A percentile compares a stretch with the other conserved stretches of the same genome.
These are phyloP conservation scores for Arabis alpina DNA, from an alignment of 345 rosid genomes.

Conservation along the genomic window DNA sequence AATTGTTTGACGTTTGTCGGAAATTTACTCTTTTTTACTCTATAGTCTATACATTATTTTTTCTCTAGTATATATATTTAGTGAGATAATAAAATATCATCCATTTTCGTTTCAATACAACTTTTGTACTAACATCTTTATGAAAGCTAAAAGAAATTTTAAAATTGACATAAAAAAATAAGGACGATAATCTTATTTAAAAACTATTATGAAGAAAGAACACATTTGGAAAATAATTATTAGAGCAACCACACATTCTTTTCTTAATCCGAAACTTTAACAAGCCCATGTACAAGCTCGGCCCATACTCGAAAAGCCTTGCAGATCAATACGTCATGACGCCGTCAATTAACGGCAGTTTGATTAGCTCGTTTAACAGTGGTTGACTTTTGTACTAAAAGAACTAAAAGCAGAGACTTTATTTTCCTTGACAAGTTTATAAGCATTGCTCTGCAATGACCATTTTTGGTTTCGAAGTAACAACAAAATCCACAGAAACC, in stretches of 20 bases:
- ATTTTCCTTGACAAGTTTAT: not conserved
- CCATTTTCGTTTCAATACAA: not conserved
- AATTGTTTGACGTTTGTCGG: not conserved
- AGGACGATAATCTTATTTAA: too few species aligned
- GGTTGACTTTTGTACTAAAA: not conserved
- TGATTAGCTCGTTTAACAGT: not conserved
- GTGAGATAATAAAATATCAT: too few species aligned
- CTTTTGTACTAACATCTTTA: too few species aligned
- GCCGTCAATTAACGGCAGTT: slow-evolving; percentile 6
- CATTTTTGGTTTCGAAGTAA: not conserved
- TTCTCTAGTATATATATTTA: too few species aligned
- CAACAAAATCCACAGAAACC: not conserved
- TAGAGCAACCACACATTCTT: too few species aligned
- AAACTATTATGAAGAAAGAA: too few species aligned
- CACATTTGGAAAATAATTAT: too few species aligned
- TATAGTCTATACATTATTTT: too few species aligned
- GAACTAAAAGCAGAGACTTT: not conserved
- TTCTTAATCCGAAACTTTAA: not conserved
- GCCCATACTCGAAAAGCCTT: slow-evolving; percentile 7
- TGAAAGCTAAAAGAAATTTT: too few species aligned
- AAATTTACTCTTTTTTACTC: not conserved
- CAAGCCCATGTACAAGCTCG: not conserved
- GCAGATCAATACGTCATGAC: not conserved
- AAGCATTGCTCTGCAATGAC: slow-evolving; percentile 6
- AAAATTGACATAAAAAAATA: too few species aligned